Conservation (phyloP, 2,329 filamentous ascomycete genomes). For the Aureobasidium uvarum region DNA sequence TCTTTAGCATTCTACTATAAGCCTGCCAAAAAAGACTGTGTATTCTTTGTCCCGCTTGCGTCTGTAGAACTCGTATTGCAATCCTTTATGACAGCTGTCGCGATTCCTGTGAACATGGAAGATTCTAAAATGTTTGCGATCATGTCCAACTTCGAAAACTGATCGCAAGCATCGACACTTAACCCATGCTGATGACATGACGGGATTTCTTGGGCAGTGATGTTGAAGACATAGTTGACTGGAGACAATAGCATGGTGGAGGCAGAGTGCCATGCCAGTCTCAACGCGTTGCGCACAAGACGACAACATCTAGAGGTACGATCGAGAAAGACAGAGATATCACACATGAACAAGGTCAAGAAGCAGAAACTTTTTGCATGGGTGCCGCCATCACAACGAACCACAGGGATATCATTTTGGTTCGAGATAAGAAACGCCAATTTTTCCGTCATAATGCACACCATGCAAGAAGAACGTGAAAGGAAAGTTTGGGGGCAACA, state of each 20-base stretch:
- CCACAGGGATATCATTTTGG: conserved; percentile 22
- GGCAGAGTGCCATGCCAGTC: background rate
- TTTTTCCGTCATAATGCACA: background rate
- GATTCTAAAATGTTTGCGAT: background rate
- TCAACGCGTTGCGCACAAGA: background rate
- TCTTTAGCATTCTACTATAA: background rate
- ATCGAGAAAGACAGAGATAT: background rate
- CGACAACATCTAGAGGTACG: background rate
- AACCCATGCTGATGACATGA: background rate
- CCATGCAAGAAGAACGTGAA: background rate
- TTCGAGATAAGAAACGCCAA: conserved; percentile 8
- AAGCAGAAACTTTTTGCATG: conserved; percentile 4
- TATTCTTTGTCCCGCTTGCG: background rate
- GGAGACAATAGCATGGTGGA: background rate
- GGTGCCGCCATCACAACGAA: conserved; percentile 17
- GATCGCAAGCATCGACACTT: too few species aligned
- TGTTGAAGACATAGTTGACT: background rate
- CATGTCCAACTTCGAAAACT: too few species aligned
- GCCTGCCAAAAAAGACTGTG: background rate
- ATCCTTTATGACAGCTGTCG: background rate
- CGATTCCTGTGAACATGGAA: background rate
- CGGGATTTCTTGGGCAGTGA: background rate
- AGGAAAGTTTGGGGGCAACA: conserved; percentile 5
- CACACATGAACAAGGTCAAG: background rate
- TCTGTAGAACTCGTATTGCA: background rate